A percentile compares a stretch with the other conserved stretches of the same genome.
These are phyloP conservation scores for Candida endomychidarum DNA, from an alignment of 805 yeast genomes.

Conservation along the genomic window DNA sequence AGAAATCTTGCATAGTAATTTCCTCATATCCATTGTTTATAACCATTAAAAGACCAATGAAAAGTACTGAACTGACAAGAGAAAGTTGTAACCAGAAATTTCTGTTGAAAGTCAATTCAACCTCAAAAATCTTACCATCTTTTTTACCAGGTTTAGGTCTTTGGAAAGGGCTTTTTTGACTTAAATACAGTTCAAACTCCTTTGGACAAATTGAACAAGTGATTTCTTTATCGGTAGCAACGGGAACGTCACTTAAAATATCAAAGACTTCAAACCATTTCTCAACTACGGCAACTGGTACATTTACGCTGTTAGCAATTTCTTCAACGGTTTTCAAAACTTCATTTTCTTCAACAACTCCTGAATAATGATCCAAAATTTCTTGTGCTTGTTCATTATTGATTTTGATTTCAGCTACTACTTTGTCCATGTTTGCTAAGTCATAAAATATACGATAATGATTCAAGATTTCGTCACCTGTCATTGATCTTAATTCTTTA, in stretches of 20 bases:
- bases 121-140: conserved; percentile 11
- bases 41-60: conserved; percentile 22
- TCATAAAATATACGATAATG: conserved; percentile 29
- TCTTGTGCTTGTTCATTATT: conserved; percentile 24
- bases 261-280: conserved; percentile 34
- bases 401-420: conserved; percentile 28
- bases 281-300: conserved; percentile 17
- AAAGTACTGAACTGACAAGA: conserved; percentile 27
- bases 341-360: not conserved
- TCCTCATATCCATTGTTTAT: conserved; percentile 38
- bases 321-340: conserved; percentile 8
- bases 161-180: conserved; percentile 2
- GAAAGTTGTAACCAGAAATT: conserved; percentile 32
- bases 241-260: conserved; percentile 26
- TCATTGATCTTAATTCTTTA: conserved; percentile 21
- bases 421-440: conserved; percentile 25
- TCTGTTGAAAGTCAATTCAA: conserved; percentile 21
- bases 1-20: conserved; percentile 90
- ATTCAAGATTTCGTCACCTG: conserved; percentile 26
- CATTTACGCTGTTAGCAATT: conserved; percentile 16
- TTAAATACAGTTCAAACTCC: conserved; percentile 18
- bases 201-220: conserved; percentile 30
- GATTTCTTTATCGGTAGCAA: conserved; percentile 20
- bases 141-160: conserved; percentile 13
- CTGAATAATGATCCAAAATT: conserved; percentile 19